Evolutionary conservation across 192 early-diverging fungal genomes (phyloP), one percentile per base, ranked within the genome.

Genomic region (Spizellomyces punctatus): DNA sequence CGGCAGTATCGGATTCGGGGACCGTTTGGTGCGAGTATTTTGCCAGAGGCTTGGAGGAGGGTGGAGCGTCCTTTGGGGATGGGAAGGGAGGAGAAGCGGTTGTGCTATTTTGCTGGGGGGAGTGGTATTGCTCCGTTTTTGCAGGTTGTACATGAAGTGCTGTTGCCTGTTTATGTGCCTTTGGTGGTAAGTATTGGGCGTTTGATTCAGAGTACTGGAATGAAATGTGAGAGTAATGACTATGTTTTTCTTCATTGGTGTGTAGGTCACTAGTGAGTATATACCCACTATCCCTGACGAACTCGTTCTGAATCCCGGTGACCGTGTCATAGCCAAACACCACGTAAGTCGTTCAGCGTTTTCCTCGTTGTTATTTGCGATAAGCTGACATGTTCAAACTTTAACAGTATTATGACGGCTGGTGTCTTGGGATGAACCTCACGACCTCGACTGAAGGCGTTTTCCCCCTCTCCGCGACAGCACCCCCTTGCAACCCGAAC

Each of bases 1-100:
- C 10, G 71, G 2, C 81, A 82, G 60, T 70, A 73, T 66, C 75
- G 75, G 67, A 77, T 82, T 49, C 73, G 81, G 42, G 81, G 81
- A 22, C 78, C 81, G 45, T 77, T 82, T 69, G 81, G 81, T 17
- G 19, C 47, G 9, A 43, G 65, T 6, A 27, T 79, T 8, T 49
- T 79, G 5, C 52, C 9, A 55, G 73, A 8, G 78, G 73, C 46
- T 70, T 75, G n/a, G 46, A 79, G 44, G 71, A 8, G 57, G 17
- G 17, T 54, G 12, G 50, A 54, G 14, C 50, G 50, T 54, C 50
- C 50, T n/a, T 19, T 54, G 50, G 50, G 50, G 14, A 19, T 19
- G 12, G 50, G 14, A 12, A 46, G 7, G 41, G 43, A 22, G 4
- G 10, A n/a, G 21, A 42, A 70, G 17, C 75, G 16, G 22, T 64